Conservation (phyloP, 2,329 filamentous ascomycete species). For the Waltergamsia citrina region DNA sequence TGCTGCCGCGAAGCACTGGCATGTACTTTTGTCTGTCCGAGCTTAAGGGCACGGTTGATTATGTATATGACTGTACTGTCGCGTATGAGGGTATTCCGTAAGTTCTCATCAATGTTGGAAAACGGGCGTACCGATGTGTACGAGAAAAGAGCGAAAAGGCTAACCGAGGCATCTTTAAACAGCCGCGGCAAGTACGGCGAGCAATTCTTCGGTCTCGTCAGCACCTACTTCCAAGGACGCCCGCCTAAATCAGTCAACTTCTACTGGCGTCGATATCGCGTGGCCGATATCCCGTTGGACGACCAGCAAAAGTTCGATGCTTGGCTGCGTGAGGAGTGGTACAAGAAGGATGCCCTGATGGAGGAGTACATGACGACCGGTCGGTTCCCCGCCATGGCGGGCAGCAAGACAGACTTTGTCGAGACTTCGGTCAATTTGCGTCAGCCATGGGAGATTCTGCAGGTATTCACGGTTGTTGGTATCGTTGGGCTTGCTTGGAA, state of each 20-base stretch:
- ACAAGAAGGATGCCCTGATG: slow-evolving; percentile 82
- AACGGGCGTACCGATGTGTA: too few relatives aligned
- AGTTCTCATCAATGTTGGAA: slow-evolving; percentile 32
- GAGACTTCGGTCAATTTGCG: slow-evolving; percentile 49
- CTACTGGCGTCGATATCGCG: slow-evolving; percentile 81
- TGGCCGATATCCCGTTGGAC: slow-evolving; percentile 73
- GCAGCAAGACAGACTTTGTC: slow-evolving; percentile 35
- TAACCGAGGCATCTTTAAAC: slow-evolving; percentile 4
- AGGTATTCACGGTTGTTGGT: slow-evolving; percentile 42
- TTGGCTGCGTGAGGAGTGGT: slow-evolving; percentile 83
- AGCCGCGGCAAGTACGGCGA: slow-evolving; percentile 81
- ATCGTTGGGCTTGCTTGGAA: too few relatives aligned
- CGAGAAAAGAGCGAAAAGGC: too few relatives aligned
- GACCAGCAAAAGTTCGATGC: slow-evolving; percentile 65
- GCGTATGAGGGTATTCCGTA: slow-evolving; percentile 91
- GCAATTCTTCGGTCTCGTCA: slow-evolving; percentile 75
- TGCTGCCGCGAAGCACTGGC: slow-evolving; percentile 74
- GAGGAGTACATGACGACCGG: slow-evolving; percentile 73
- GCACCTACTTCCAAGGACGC: slow-evolving; percentile 80
- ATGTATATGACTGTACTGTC: slow-evolving; percentile 87
- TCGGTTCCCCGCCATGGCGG: slow-evolving; percentile 65
- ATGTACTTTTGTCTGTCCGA: slow-evolving; percentile 72
- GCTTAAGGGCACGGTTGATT: slow-evolving; percentile 65
- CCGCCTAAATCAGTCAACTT: slow-evolving; percentile 94
- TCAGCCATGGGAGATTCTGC: slow-evolving; percentile 43